Evolutionary conservation across 306 rosid genomes (phyloP).

Genomic region (Lagenaria siceraria): DNA sequence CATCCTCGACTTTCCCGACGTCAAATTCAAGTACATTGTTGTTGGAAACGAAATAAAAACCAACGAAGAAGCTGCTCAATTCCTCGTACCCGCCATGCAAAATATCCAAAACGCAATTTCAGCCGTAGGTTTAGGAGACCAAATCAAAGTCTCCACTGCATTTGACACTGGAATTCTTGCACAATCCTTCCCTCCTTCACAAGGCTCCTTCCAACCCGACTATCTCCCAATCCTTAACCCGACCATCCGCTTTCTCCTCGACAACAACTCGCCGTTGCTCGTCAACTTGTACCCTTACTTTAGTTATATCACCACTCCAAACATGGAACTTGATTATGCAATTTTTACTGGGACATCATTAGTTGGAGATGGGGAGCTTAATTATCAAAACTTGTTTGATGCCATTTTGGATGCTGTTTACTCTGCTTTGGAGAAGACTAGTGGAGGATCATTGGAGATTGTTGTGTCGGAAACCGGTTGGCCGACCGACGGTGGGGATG

Average conservation of each 20-base stretch:
- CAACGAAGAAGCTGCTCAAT: neutral
- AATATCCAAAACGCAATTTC: conserved; percentile 16
- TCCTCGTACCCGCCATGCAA: conserved; percentile 14
- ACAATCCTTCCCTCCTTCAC: conserved; percentile 17
- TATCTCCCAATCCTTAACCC: conserved; percentile 6
- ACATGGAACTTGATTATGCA: neutral
- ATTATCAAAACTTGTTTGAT: conserved; percentile 8
- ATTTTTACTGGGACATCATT: neutral
- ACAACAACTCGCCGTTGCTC: neutral
- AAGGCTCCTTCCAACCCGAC: conserved; percentile 2
- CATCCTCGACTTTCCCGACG: neutral
- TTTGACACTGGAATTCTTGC: conserved; percentile 7
- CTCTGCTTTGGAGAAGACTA: conserved; percentile 16
- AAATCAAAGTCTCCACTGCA: conserved; percentile 22
- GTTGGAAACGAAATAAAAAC: conserved; percentile 20
- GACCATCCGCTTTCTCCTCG: neutral
- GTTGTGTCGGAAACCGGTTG: conserved; percentile 35
- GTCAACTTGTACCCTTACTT: neutral
- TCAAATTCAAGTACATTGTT: conserved; percentile 18
- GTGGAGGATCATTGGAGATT: conserved; percentile 15
- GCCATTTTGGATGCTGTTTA: conserved; percentile 26
- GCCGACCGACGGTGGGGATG: conserved; percentile 8
- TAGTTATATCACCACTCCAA: neutral
- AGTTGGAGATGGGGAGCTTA: neutral
- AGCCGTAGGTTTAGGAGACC: neutral